Evolutionary conservation across 2,329 filamentous ascomycete genomes (phyloP), one percentile per base, ranked within the genome.

Genomic region (Aspergillus sojae): DNA sequence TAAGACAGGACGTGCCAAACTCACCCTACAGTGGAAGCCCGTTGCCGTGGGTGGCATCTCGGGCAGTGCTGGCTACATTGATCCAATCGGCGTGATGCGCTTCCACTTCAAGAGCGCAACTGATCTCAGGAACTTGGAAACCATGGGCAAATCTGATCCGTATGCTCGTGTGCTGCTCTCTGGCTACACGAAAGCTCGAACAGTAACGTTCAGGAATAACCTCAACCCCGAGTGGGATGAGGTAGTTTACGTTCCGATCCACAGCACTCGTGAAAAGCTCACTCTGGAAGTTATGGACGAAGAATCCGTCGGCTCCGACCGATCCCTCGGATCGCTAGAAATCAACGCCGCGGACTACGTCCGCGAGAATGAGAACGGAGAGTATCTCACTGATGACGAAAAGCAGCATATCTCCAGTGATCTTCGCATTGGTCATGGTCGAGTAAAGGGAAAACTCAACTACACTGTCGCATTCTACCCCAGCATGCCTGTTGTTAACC

Each of bases 151-250:
- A 79, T 98, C 95, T 0, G 96, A 99, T 77, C 93, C 95, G 0
- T 99, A 99, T 72, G 92, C 89, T 26, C 90, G 94, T 48, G 91
- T 98, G 1, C 79, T 97, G 59, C 85, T 97, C 9, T 97, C 94
- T 55, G 94, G 95, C 53, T 89, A 98, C 62, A 91, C 95, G 75
- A 96, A 94, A 78, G 93, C 88, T 11, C 89, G 94, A 62, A 98
- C 95, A 2, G 95, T 99, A 57, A 98, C 94, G 0, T 97, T 95
- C 83, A 89, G 93, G 75, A 99, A 97, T 80, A 96, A 97, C 66
- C 87, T 99, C 62, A 93, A 96, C 75, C 95, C 95, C 2, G 91
- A 95, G 59, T 99, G 92, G 89, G 93, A 99, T 72, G 95, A 99
- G 79, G 89, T 99, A 28, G 86, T 97, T 26, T 99, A 99, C 74